Evolutionary conservation across 2,329 filamentous ascomycete species (phyloP), one percentile per base, ranked within the genome.

Genomic region (Anisogramma anomala): DNA sequence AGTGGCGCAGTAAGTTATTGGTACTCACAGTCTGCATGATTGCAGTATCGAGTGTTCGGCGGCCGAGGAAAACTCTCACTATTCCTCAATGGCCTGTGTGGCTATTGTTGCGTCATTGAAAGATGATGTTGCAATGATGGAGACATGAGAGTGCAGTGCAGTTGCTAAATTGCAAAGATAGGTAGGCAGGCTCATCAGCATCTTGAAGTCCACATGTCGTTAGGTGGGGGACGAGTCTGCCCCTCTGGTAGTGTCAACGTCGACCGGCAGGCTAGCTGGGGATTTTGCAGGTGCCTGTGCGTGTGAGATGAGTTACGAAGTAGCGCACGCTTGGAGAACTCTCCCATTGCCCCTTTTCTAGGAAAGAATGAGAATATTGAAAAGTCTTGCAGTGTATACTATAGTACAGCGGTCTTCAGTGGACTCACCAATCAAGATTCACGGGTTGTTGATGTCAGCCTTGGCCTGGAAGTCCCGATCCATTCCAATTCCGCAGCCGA

Each of bases 31-130:
- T 55, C 42, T 57, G 54, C 59, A 63, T 63, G 43, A 45, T 51
- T 50, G 50, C 43, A 43, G 40, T 42, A 35, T 43, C 28, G 17
- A 31, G 44, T 43, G 49, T 36, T 48, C 50, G 68, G 57, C 69
- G 69, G 71, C 77, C 76, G 74, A 82, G 77, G 82, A 78, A 81
- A 74, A 68, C 72, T 79, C 73, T 75, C 75, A 77, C 70, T 73
- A 80, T 80, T 80, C 79, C 81, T 79, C 82, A 78, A 83, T 77
- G 72, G 61, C 66, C 69, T 71, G 67, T 62, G 65, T 64, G 78
- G 69, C 84, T 89, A 84, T 72, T 78, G 72, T 56, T 58, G 56
- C 62, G 63, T 71, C 74, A 78, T 78, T 74, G 69, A 71, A 51
- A 49, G 22, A 50, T 34, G 39, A 34, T 14, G 9, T 13, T 13